Evolutionary conservation across 768 basidiomycete genomes (phyloP), one percentile per base, ranked within the genome.

Genomic region (Xerocomellus dryophilus): DNA sequence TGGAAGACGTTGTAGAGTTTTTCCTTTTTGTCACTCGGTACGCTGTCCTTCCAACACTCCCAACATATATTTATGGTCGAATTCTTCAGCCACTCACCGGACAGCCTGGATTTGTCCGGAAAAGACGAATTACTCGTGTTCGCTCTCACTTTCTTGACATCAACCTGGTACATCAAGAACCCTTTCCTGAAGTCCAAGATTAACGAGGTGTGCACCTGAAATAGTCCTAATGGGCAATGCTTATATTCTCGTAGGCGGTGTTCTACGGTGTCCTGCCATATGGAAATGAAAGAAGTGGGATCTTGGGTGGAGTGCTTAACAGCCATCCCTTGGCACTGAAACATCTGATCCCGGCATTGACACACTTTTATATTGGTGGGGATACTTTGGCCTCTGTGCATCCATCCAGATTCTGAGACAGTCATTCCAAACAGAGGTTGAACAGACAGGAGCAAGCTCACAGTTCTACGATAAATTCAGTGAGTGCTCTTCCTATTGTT

Each of bases 381-480:
- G 65, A 5, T 12, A 23, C 18, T 18, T 35, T 21, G 3, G 14
- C 21, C 8, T 51, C 21, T 53, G 38, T 15, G 11, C 23, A 29
- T 18, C 1, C 14, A 21, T 15, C 40, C 20, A 32, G 53, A 47
- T 48, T 23, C 45, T 55, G 41, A 62, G 27, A 42, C 7, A 8
- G 7, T 20, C 40, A 18, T 45, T 43, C 7, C 20, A 34, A 47
- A 51, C 67, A 96, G 96, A 98, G 81, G 94, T 98, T 42, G 97
- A 99, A 70, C 88, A 89, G 62, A 99, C 97, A 0, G 97, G 97
- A 29, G 92, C 94, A 20, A 96, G 94, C 66, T 96, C 94, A 0
- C 96, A 98, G 66, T 98, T 99, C 74, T 98, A 97, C 72, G 96
- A 97, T 70, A 95, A 97, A 84, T 96, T 95, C 66, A 90, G 90